phyloP scores from a whole-genome alignment of 2,329 filamentous ascomycete species.

The Stemphylium lycopersici region DNA sequence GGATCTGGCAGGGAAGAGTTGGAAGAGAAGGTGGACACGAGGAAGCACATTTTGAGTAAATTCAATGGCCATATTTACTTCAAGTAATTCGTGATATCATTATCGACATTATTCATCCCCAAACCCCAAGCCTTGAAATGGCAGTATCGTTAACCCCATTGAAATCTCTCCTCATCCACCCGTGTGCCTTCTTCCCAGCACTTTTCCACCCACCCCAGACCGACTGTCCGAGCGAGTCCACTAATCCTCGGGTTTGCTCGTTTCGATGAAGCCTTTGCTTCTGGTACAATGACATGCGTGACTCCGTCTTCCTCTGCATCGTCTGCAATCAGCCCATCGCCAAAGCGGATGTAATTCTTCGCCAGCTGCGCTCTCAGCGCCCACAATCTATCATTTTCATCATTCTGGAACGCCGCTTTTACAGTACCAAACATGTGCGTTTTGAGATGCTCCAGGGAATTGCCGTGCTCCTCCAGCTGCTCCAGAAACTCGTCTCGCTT shows the following conservation, averaged over 20 bases:
- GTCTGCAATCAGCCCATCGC: conserved; percentile 65
- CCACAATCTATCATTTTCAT: conserved; percentile 12
- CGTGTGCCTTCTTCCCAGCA: conserved; percentile 81
- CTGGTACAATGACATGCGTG: conserved; percentile 73
- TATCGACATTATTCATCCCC: neutral
- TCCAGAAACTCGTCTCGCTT: conserved; percentile 28
- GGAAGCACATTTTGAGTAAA: conserved; percentile 41
- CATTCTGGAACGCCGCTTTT: conserved; percentile 25
- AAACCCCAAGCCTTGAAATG: neutral
- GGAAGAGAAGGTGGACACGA: conserved; percentile 30
- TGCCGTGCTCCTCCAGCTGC: conserved; percentile 38
- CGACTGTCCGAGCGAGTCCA: conserved; percentile 72
- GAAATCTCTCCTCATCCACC: conserved; percentile 68
- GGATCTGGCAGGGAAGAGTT: conserved; percentile 15
- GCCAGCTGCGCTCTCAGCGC: conserved; percentile 52
- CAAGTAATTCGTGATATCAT: neutral
- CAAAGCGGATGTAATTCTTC: conserved; percentile 69
- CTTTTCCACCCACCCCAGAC: conserved; percentile 73
- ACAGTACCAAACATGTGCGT: conserved; percentile 41
- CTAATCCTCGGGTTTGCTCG: conserved; percentile 45
- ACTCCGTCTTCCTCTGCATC: conserved; percentile 59
- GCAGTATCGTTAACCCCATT: conserved; percentile 34
- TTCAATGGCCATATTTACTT: no score
- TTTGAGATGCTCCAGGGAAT: conserved; percentile 31
- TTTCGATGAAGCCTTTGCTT: conserved; percentile 54